phyloP scores from a whole-genome alignment of 2,329 filamentous ascomycete species.

The Tothia fuscella region DNA sequence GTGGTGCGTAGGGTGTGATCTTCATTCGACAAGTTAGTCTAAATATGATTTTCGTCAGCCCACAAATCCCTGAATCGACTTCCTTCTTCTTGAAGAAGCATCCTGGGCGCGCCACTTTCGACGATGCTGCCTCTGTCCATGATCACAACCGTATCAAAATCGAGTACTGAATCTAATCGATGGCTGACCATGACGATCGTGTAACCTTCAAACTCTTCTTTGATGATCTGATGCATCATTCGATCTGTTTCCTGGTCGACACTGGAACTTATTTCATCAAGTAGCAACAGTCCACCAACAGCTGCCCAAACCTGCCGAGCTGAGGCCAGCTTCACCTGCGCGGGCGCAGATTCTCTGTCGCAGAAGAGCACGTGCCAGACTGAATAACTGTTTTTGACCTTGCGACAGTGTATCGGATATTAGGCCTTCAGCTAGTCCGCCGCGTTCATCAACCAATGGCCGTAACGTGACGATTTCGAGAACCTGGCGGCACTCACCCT shows the following conservation, averaged over 20 bases:
- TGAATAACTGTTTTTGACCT: conserved; percentile 53
- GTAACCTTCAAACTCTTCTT: conserved; percentile 43
- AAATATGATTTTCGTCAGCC: too few relatives aligned
- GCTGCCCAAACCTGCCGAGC: too few relatives aligned
- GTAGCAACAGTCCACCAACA: background rate
- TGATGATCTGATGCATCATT: conserved; percentile 41
- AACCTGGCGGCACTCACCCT: background rate
- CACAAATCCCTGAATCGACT: background rate
- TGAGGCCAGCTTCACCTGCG: too few relatives aligned
- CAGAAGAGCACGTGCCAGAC: conserved; percentile 48
- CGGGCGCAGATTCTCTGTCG: too few relatives aligned
- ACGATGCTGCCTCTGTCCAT: conserved; percentile 14
- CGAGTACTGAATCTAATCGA: conserved; percentile 35
- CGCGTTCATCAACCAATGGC: background rate
- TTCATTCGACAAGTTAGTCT: too few relatives aligned
- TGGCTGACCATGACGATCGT: conserved; percentile 57
- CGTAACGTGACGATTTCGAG: background rate
- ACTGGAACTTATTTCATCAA: conserved; percentile 17
- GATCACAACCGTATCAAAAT: conserved; percentile 17
- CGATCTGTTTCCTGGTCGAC: conserved; percentile 22
- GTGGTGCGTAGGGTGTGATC: too few relatives aligned
- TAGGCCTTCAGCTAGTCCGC: background rate
- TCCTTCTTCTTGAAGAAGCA: background rate
- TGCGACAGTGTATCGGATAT: conserved; percentile 43
- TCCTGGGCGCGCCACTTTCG: conserved; percentile 6